Base-by-base conservation (phyloP, 179 eudicot species). In the Silene noctiflora region DNA sequence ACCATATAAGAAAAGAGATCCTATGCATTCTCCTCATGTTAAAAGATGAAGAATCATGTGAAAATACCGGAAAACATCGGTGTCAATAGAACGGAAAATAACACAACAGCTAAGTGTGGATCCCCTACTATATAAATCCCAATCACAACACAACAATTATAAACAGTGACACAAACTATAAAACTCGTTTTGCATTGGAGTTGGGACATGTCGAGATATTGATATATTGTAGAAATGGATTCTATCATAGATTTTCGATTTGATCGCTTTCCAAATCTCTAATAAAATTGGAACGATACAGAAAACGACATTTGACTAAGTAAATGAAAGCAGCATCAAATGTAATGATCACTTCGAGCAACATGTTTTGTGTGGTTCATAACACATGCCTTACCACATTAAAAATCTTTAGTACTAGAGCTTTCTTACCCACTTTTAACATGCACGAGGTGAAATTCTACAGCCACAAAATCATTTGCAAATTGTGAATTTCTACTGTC, bases 1-100 rank as follows among this genome's bases (percentile, higher is more conserved):
- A 72, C 55, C 70, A 58, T 33, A 78, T 42, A 35, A 1, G 9
- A 27, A 55, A 55, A 21, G 16, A 74, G 66, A 69, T 74, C 48
- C 79, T 48, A 69, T 69, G 31, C 27, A 2, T 42, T 25, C 27
- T 19, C 51, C 35, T 21, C 75, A 11, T 68, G 46, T 59, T 31
- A 31, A 62, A 70, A 7, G 44, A 72, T 16, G 22, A 8, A 21
- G 27, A 53, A 79, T 48, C 71, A 69, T 71, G 75, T 71, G 75
- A 29, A 71, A 53, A 12, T 1, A 25, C 46, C 51, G 21, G 64
- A 24, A 71, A 55, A 71, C 63, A 53, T 71, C 75, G 8, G 11
- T 55, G 25, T 71, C 75, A 51, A 27, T 4, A 22, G 19, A 24
- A 51, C 42, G 44, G 55, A 24, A 35, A 17, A 71, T 55, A 55